Evolutionary conservation across 1,284 basidiomycete species (phyloP), one percentile per base, ranked within the genome.

Genomic region (Fistulina hepatica): DNA sequence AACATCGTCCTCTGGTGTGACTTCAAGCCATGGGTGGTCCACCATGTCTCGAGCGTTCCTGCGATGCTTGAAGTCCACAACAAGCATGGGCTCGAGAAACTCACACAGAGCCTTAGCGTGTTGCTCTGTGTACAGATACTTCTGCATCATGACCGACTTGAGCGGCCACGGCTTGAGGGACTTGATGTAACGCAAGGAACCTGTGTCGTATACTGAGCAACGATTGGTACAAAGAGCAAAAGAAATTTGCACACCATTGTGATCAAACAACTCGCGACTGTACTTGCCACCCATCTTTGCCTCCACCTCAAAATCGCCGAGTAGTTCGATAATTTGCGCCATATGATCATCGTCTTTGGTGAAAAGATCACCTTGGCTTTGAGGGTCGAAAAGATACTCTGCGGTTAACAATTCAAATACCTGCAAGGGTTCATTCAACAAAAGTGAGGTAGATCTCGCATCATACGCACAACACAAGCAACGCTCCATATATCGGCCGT

Each of bases 331-430:
- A 48, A 93, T 81, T 59, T 92, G 89, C 6, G 91, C 90, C 68
- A 94, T 84, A 53, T 93, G 89, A 56, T 94, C 90, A 55, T 93
- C 90, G 58, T 94, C 90, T 61, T 93, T 93, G 49, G 78, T 82
- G 58, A 91, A 93, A 44, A 80, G 52, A 44, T 84, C 81, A 10
- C 81, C 81, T 55, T 83, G 81, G 20, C 76, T 73, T 46, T 89
- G 88, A 20, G 90, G 90, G 53, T 91, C 88, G 54, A 91, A 92
- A 22, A 91, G 71, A 53, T 83, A 90, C 56, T 91, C 86, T 21
- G 84, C 83, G 5, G 86, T 89, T 40, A 91, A 63, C 37, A 91
- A 67, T 58, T 92, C 89, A 50, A 92, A 91, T 30, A 81, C 39
- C 65, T 68, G 40, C 22, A 48, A 30, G 46, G 41, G 28, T 33